Base-by-base conservation (phyloP, 192 early-diverging fungal species). In the Martensiomyces pterosporus region DNA sequence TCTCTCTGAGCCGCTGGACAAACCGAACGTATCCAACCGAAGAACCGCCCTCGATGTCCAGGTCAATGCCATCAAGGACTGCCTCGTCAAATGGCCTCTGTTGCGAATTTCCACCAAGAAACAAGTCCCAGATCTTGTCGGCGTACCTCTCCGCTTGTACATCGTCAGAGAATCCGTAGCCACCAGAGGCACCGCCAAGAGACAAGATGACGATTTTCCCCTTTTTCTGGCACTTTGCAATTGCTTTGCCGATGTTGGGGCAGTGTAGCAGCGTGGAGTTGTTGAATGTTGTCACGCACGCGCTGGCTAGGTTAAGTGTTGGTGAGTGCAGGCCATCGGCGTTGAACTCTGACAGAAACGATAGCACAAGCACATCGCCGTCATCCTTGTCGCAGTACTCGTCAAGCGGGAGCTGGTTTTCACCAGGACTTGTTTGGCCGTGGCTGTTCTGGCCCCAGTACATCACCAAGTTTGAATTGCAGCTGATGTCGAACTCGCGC, bases 191-290 rank as follows among this genome's bases (percentile, higher is more conserved):
- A 18, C 82, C 85, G 51, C 87, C 85, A 18, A 93, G 64, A 5
- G 85, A 85, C 9, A 93, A 63, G 15, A 93, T 43, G 9, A 90
- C 57, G 4, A 79, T 80, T 55, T 89, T 89, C 18, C 88, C 88
- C 47, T 78, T 67, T 3, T 48, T 64, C 59, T 93, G 90, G 55
- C 90, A 90, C 16, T 65, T 59, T 38, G 76, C 62, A 15, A 93
- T 83, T 4, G 85, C 87, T 52, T 43, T 58, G 15, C 79, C 87
- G 43, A 89, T 76, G 14, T 74, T 51, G 7, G 84, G 81, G 58
- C 90, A 90, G 40, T 81, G 75, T 2, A 89, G 76, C 16, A 87
- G 57, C 1, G 64, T 68, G n/a, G 82, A 79, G 38, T 82, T 82
- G 5, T 72, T 64, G 42, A 77, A 80, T 0, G 64, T 61, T 0